Conservation (phyloP, 1,284 basidiomycete genomes). For the Cutaneotrichosporon dermatis region DNA sequence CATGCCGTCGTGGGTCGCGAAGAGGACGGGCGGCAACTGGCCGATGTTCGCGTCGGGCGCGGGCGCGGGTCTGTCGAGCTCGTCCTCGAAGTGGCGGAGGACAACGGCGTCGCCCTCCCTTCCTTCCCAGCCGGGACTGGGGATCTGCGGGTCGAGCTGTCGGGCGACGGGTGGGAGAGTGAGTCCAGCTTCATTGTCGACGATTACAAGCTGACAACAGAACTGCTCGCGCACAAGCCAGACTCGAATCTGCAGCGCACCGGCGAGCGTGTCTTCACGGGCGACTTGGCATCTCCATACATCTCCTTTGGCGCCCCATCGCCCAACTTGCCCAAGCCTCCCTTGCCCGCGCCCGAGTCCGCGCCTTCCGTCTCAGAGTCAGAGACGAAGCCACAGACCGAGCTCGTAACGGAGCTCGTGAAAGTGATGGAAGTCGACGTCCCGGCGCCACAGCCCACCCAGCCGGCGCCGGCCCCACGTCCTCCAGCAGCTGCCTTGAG, state of each 20-base stretch:
- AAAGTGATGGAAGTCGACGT: too few relatives aligned
- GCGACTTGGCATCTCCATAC: conserved; percentile 4
- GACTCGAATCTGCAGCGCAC: conserved; percentile 13
- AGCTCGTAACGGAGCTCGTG: too few relatives aligned
- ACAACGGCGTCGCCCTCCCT: conserved; percentile 24
- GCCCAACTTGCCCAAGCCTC: background rate
- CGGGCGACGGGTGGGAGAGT: conserved; percentile 32
- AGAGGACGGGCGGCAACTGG: background rate
- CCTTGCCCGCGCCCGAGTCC: too few relatives aligned
- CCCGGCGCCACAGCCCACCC: too few relatives aligned
- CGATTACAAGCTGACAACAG: conserved; percentile 9
- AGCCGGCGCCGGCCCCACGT: too few relatives aligned
- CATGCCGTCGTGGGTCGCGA: background rate
- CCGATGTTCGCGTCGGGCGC: conserved; percentile 12
- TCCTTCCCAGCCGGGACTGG: conserved; percentile 18
- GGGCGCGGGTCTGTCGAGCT: conserved; percentile 23
- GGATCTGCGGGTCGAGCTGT: conserved; percentile 24
- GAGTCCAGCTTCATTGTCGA: conserved; percentile 8
- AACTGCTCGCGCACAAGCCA: conserved; percentile 11
- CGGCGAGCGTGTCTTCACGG: conserved; percentile 9
- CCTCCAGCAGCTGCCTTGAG: background rate
- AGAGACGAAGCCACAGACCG: background rate
- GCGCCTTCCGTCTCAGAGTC: background rate
- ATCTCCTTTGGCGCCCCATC: conserved; percentile 8
- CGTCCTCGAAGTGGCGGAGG: conserved; percentile 22